phyloP scores from a whole-genome alignment of 169 alveolate species.

The Eimeria sp. region DNA sequence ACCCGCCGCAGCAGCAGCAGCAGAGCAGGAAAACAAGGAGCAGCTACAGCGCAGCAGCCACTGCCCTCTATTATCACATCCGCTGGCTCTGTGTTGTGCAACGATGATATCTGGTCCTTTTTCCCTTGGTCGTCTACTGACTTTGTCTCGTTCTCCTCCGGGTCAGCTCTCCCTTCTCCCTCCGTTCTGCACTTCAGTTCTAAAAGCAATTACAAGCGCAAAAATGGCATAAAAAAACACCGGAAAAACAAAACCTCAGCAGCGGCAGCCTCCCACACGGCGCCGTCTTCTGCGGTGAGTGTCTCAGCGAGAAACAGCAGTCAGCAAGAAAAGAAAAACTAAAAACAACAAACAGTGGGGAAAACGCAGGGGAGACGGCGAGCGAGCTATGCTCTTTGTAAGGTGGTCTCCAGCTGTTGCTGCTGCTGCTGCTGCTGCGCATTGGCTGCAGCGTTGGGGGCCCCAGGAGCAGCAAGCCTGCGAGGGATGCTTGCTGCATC shows the following conservation, averaged over 20 bases:
- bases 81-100: neutral
- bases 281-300: neutral
- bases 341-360: neutral
- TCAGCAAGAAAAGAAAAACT: neutral
- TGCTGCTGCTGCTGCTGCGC: slow-evolving; percentile 13
- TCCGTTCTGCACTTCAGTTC: neutral
- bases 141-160: neutral
- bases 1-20: neutral
- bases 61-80: neutral
- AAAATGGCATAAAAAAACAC: neutral
- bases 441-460: neutral
- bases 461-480: neutral
- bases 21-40: neutral
- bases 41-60: neutral
- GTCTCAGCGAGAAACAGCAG: neutral
- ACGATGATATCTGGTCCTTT: neutral
- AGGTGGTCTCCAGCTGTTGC: slow-evolving; percentile 5
- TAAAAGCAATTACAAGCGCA: neutral
- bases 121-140: neutral
- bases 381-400: too few relatives aligned
- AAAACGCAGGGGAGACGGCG: too few relatives aligned
- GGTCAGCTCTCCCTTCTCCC: neutral
- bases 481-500: neutral
- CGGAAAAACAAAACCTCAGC: neutral
- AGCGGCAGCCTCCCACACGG: neutral